Evolutionary conservation across 768 basidiomycete genomes (phyloP).

Genomic region (Pulveroboletus sp.): DNA sequence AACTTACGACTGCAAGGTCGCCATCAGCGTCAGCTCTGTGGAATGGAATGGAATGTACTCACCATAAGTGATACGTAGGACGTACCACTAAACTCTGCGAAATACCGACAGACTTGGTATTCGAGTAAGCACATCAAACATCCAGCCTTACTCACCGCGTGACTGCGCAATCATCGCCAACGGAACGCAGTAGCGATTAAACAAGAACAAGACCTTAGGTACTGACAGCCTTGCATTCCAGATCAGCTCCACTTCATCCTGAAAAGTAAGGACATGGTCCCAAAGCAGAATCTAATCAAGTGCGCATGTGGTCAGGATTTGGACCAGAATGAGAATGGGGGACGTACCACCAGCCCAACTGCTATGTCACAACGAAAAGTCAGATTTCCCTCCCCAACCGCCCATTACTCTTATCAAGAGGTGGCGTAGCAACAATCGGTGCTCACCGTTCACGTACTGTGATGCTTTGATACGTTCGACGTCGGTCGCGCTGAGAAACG

Average conservation of each 20-base stretch:
- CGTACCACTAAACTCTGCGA: slow-evolving; percentile 24
- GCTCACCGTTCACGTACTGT: slow-evolving; percentile 27
- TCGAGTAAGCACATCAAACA: background rate
- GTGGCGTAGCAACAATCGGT: no score
- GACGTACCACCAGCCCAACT: slow-evolving; percentile 24
- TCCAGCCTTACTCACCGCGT: slow-evolving; percentile 23
- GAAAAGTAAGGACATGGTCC: slow-evolving; percentile 34
- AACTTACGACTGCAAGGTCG: slow-evolving; percentile 17
- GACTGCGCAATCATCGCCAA: slow-evolving; percentile 27
- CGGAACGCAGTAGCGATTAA: slow-evolving; percentile 35
- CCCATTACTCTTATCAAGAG: background rate
- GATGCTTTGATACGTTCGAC: slow-evolving; percentile 14
- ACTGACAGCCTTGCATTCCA: slow-evolving; percentile 29
- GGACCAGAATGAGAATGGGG: background rate
- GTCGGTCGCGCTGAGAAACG: background rate
- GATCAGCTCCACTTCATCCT: slow-evolving; percentile 32
- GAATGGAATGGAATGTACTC: background rate
- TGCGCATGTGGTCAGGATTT: background rate
- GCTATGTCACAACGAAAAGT: slow-evolving; percentile 7
- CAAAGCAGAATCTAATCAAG: slow-evolving; percentile 29
- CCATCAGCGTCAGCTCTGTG: background rate
- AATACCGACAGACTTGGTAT: background rate
- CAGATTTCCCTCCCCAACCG: slow-evolving; percentile 2
- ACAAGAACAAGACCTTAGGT: slow-evolving; percentile 33
- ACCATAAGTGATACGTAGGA: slow-evolving; percentile 13